These are phyloP conservation scores for Warburgia ugandensis DNA, from an alignment of 164 flowering plant genomes.

Conservation along the genomic window DNA sequence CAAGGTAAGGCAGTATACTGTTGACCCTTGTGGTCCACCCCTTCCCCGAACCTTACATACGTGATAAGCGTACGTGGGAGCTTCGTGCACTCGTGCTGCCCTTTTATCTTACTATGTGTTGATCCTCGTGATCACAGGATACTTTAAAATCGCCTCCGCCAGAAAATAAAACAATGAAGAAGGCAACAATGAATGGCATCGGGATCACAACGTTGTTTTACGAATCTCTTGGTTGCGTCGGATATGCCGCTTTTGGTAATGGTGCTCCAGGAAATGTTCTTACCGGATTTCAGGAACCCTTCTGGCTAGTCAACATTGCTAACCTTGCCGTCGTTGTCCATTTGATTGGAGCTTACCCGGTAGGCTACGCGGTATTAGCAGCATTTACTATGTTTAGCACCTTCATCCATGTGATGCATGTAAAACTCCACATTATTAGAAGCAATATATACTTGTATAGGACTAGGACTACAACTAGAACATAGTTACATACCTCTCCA, in stretches of 20 bases:
- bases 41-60: no score
- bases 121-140: conserved; percentile 12
- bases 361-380: conserved; percentile 1
- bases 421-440: no score
- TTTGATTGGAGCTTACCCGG: conserved; percentile 38
- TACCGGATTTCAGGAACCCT: conserved; percentile 16
- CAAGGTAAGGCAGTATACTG: no score
- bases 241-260: conserved; percentile 15
- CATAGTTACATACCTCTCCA: no score
- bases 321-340: conserved; percentile 30
- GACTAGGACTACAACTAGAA: no score
- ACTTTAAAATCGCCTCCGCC: conserved; percentile 35
- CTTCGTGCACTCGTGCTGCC: background rate
- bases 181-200: conserved; percentile 20
- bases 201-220: conserved; percentile 16
- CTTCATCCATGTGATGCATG: no score
- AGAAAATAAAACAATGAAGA: conserved; percentile 34
- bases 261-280: conserved; percentile 13
- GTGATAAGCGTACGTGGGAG: no score
- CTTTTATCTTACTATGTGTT: background rate
- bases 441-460: no score
- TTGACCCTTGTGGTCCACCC: no score
- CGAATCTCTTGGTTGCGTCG: conserved; percentile 11
- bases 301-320: conserved; percentile 24
- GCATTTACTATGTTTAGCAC: background rate